Conservation (phyloP, 306 rosid genomes). For the Vigna radiata region DNA sequence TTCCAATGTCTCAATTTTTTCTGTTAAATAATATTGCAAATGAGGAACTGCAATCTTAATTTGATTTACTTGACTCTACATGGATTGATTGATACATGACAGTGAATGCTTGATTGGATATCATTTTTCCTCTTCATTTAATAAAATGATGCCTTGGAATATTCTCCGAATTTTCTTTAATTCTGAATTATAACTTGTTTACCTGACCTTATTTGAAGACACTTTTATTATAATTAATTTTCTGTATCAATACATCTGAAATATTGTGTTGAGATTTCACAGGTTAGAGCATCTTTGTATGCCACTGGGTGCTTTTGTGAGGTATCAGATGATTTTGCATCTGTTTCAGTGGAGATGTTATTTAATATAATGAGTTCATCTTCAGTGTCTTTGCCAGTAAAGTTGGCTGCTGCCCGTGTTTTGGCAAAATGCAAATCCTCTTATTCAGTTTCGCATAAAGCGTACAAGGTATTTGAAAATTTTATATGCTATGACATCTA, state of each 20-base stretch:
- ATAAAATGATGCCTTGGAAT: slow-evolving; percentile 9
- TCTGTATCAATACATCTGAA: slow-evolving; percentile 34
- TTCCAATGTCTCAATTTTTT: slow-evolving; percentile 17
- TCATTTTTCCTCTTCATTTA: slow-evolving; percentile 22
- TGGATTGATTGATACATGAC: slow-evolving; percentile 24
- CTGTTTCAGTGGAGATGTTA: slow-evolving; percentile 68
- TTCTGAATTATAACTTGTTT: slow-evolving; percentile 21
- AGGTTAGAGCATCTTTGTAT: slow-evolving; percentile 79
- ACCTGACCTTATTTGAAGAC: slow-evolving; percentile 17
- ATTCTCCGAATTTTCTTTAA: slow-evolving; percentile 27
- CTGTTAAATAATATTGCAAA: slow-evolving; percentile 21
- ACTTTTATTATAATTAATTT: slow-evolving; percentile 22
- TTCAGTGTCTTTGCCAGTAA: slow-evolving; percentile 51
- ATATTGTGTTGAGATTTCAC: slow-evolving; percentile 40
- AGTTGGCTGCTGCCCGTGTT: slow-evolving; percentile 63
- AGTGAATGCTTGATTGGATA: background rate
- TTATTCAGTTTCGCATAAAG: slow-evolving; percentile 62
- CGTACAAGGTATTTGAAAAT: slow-evolving; percentile 66
- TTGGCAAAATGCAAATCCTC: slow-evolving; percentile 72
- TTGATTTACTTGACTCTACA: slow-evolving; percentile 25
- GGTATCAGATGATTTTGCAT: slow-evolving; percentile 80
- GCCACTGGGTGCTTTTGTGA: slow-evolving; percentile 90
- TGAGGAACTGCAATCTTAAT: slow-evolving; percentile 22
- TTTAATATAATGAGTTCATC: slow-evolving; percentile 61
- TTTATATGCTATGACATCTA: slow-evolving; percentile 30